Base-by-base conservation (phyloP, 805 yeast genomes). In the Ogataea methylovora region DNA sequence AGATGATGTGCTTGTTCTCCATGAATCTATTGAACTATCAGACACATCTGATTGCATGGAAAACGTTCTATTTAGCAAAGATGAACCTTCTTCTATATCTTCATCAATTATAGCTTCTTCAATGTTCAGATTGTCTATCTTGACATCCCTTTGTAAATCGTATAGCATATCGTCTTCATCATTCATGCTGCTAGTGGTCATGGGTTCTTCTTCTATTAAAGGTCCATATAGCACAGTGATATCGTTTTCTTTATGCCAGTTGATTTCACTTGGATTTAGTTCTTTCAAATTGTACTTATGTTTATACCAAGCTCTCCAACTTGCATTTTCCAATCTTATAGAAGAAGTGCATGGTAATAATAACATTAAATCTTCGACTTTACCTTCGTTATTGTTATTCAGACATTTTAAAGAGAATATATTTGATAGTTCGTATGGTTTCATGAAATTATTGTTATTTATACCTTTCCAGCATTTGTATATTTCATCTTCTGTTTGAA, bases 241-340 rank as follows among this genome's bases (percentile, higher is more conserved):
- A 45, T 73, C 79, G 38, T 69, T 68, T 36, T 58, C 63, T 45
- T 73, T 73, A 44, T 60, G 63, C 79, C 79, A 73, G 49, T 73
- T 72, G 27, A 73, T 71, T 24, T 41, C 40, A 4, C 58, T 51
- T 1, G 79, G 78, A 35, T 61, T 48, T 7, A 66, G 38, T 33
- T 75, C 65, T 20, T 63, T 54, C 30, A 79, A 58, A 19, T 75
- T 66, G 43, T 73, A 70, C 45, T 81, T 72, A 33, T 84, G 69
- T 59, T 88, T 87, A 11, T 90, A 82, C 97, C 97, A 90, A 14
- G 95, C 86, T 52, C 97, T 71, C 97, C 97, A 90, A 32, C 84
- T 70, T 12, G 95, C 90, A 49, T 84, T 84, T 51, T 84, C 88
- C 29, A 84, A 62, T 31, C 94, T 60, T 21, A 45, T 40, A 2